Evolutionary conservation across 768 basidiomycete genomes (phyloP), one percentile per base, ranked within the genome.

Genomic region (Sarcomyxa edulis): DNA sequence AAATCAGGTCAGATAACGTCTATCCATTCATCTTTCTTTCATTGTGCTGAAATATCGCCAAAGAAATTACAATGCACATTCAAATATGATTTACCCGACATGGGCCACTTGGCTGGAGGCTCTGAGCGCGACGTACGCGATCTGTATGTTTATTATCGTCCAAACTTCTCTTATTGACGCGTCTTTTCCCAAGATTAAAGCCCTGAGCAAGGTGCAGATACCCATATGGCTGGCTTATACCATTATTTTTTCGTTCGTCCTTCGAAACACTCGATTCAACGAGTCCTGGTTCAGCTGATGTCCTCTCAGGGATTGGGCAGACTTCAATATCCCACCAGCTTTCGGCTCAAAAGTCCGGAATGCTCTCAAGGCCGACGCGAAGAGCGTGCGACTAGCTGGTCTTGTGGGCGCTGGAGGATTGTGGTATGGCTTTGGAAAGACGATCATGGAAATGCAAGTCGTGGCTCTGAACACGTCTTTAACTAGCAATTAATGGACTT

Each of bases 31-130:
- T 26, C 22, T 14, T 2, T 12, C 21, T 8, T 16, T 14, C 18
- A 14, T 25, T 23, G 38, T 18, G 14, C 38, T 12, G 12, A 10
- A 3, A 23, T 21, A 7, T 24, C 18, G 20, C 19, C 19, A 26
- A 23, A 94, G 89, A 96, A 92, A 74, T 71, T 97, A 25, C 88
- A 91, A 65, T 96, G 93, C 58, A 90, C 84, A 3, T 95, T 97
- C 69, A 86, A 88, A 49, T 69, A 86, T 30, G 81, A 84, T 41
- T 80, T 96, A 12, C 78, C 81, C 6, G 79, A 81, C 44, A 81
- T 96, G 69, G 93, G 93, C 2, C 89, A 95, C 55, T 74, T 96
- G 8, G 88, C 87, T 31, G 89, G 90, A 32, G 88, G 90, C 18
- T 76, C 75, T 38, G 87, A 93, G 30, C 77, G 78, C 55, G 83